Evolutionary conservation across 345 rosid genomes (phyloP).

Genomic region (Euclidium syriacum): DNA sequence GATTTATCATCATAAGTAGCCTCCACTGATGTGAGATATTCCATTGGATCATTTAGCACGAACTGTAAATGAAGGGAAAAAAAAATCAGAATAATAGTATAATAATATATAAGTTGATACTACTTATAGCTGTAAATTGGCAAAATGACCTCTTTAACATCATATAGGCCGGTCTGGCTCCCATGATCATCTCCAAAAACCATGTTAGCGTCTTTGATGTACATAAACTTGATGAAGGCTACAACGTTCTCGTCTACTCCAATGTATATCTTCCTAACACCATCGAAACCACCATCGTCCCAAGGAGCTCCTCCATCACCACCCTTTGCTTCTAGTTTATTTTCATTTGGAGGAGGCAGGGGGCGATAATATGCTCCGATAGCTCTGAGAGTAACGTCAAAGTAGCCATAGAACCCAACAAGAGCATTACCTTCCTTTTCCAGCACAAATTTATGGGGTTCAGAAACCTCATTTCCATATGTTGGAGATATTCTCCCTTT

Average conservation of each 20-base stretch:
- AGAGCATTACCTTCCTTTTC: background rate
- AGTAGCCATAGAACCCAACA: conserved; percentile 12
- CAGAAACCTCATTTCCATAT: no score
- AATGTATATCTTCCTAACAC: background rate
- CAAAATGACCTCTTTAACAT: conserved; percentile 15
- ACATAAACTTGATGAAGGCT: conserved; percentile 3
- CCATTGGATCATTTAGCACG: no score
- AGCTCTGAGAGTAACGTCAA: conserved; percentile 2
- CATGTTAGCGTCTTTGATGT: background rate
- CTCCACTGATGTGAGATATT: no score
- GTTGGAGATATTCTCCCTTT: conserved; percentile 3
- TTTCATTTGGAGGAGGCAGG: background rate
- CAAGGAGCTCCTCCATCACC: conserved; percentile 1
- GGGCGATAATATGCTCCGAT: background rate
- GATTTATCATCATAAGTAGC: no score
- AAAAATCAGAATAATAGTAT: no score
- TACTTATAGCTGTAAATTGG: no score
- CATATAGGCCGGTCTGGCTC: background rate
- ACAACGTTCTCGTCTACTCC: background rate
- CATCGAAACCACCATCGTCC: conserved; percentile 13
- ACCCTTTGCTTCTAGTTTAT: background rate
- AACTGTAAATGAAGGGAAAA: no score
- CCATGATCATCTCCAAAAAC: conserved; percentile 4
- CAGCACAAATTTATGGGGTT: background rate
- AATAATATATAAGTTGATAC: no score